Evolutionary conservation across 345 rosid species (phyloP), one percentile per base, ranked within the genome.

Genomic region (Cochlearia excelsa): DNA sequence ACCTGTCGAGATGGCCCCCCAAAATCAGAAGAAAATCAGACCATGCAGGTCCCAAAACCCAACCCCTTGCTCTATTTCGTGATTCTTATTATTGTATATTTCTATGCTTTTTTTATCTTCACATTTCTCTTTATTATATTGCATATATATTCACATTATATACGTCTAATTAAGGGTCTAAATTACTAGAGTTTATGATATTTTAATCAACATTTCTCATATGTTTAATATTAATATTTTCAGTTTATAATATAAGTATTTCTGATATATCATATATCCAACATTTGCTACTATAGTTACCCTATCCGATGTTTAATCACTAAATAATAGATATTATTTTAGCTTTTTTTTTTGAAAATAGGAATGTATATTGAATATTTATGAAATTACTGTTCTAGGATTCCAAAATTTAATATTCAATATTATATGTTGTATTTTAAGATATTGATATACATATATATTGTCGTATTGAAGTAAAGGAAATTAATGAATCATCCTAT

Each of bases 41-140:
- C 39, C 23, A 16, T 57, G 55, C 64, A 70, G 74, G 74, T 64
- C 74, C 74, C 74, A 64, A 64, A 57, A 57, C 74, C 74, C 74
- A 64, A 64, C 50, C 43, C 60, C 75, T 65, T 57, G 69, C 51
- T 70, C 74, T 57, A 70, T 70, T 71, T 71, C 75, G 75, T 71
- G 75, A 71, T 64, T 71, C 70, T 58, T 70, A 71, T 65, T 64
- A 71, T 58, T 71, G 70, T 65, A 63, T 56, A 52, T 53, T 55
- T 33, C 35, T 33, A 16, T 16, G 23, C 23, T 33, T 5, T 33
- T 37, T 63, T 35, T 56, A 27, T 70, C 65, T 56, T 49, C 44
- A 41, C 50, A 61, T 11, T 54, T 9, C 43, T 39, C 41, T 4
- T 31, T 26, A 47, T 4, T n/a, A 54, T 37, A 37, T 37, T 48